phyloP scores from a whole-genome alignment of 306 rosid genomes.

The Vicia faba region DNA sequence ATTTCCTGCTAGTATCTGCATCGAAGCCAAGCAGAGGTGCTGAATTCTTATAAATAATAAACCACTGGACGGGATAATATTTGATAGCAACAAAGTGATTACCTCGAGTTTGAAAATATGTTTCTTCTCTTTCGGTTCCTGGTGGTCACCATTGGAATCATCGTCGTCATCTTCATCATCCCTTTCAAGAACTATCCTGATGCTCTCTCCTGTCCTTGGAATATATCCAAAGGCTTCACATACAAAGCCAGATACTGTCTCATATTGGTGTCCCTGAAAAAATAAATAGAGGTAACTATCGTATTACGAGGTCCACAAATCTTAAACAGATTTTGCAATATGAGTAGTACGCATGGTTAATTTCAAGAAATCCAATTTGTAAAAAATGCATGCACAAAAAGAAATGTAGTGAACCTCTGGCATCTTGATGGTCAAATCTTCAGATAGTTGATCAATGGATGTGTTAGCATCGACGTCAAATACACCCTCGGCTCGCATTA shows the following conservation, averaged over 20 bases:
- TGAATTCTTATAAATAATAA: not conserved
- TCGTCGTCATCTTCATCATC: slow-evolving; percentile 71
- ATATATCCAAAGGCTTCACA: slow-evolving; percentile 97
- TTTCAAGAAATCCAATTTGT: slow-evolving; percentile 5
- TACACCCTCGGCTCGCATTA: slow-evolving; percentile 95
- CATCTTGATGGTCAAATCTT: slow-evolving; percentile 89
- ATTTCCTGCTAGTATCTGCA: slow-evolving; percentile 93
- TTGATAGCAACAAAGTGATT: slow-evolving; percentile 30
- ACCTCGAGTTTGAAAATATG: slow-evolving; percentile 90
- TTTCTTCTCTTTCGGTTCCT: slow-evolving; percentile 71
- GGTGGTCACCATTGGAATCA: slow-evolving; percentile 65
- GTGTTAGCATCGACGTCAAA: slow-evolving; percentile 99
- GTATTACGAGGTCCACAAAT: slow-evolving; percentile 14
- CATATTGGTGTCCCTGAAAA: slow-evolving; percentile 92
- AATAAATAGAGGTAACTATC: slow-evolving; percentile 1
- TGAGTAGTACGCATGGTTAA: slow-evolving; percentile 1
- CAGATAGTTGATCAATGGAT: slow-evolving; percentile 94
- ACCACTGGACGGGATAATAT: not conserved
- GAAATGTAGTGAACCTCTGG: slow-evolving; percentile 68
- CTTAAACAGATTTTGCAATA: not conserved
- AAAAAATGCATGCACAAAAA: slow-evolving; percentile 19
- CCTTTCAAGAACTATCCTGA: slow-evolving; percentile 86
- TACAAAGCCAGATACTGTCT: slow-evolving; percentile 95
- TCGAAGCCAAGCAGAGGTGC: slow-evolving; percentile 28
- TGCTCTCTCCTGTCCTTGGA: slow-evolving; percentile 92